A percentile compares a stretch with the other conserved stretches of the same genome.
Evolutionary conservation across 2,329 filamentous ascomycete genomes (phyloP).

Genomic region (Cordyceps pruinosa): DNA sequence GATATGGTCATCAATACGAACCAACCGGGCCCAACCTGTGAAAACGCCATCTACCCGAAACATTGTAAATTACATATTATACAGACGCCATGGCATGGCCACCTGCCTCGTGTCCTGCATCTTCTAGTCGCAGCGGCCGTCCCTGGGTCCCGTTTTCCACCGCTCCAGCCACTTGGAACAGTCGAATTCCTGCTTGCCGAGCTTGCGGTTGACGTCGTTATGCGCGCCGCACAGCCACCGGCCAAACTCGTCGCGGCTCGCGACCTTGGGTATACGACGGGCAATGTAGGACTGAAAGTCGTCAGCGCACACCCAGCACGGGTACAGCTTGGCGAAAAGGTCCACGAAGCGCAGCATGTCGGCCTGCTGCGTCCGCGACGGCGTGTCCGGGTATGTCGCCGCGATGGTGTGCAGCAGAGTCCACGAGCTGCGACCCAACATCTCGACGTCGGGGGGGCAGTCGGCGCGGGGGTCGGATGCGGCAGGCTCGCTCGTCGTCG

Average conservation of each 20-base stretch:
- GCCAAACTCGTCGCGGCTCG: conserved; percentile 63
- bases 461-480: conserved; percentile 42
- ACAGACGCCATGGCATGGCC: background rate
- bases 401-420: conserved; percentile 89
- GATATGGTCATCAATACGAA: background rate
- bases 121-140: conserved; percentile 51
- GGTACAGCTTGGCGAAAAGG: conserved; percentile 81
- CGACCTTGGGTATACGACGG: conserved; percentile 57
- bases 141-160: conserved; percentile 85
- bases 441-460: conserved; percentile 86
- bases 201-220: conserved; percentile 80
- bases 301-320: conserved; percentile 91
- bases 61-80: background rate
- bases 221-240: conserved; percentile 80
- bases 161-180: conserved; percentile 86
- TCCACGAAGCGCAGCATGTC: conserved; percentile 73
- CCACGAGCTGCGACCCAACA: conserved; percentile 83
- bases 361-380: conserved; percentile 61
- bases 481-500: conserved; percentile 10
- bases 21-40: background rate
- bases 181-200: conserved; percentile 89
- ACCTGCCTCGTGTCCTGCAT: background rate
- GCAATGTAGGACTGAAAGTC: conserved; percentile 82
- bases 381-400: conserved; percentile 70
- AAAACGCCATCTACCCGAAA: conserved; percentile 1